Conservation (phyloP, 768 basidiomycete species). For the Amanita brunnescens region DNA sequence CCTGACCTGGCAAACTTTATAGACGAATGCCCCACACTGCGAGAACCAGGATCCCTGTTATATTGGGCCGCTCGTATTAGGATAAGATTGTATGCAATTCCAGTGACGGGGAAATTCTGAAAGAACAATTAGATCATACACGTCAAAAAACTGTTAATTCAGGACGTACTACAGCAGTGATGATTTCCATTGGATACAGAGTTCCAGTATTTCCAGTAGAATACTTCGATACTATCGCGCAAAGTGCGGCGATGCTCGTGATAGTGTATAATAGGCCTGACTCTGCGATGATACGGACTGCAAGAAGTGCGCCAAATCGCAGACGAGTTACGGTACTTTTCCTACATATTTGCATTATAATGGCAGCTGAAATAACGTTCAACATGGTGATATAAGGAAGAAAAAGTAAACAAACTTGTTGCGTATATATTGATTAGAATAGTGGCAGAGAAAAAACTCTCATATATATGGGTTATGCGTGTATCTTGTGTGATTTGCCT, state of each 20-base stretch:
- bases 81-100: constrained; percentile 7
- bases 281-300: not conserved
- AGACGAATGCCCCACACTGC: too few relatives aligned
- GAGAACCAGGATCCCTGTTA: not conserved
- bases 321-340: not conserved
- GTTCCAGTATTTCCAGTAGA: too few relatives aligned
- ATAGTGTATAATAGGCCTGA: constrained; percentile 4
- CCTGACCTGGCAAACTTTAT: too few relatives aligned
- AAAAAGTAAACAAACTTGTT: not conserved
- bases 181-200: not conserved
- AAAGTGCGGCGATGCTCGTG: not conserved
- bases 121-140: not conserved
- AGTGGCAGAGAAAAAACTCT: not conserved
- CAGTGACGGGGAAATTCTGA: not conserved
- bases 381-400: not conserved
- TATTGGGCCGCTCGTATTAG: constrained; percentile 1
- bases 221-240: not conserved
- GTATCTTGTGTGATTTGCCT: not conserved
- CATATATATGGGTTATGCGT: not conserved
- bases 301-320: not conserved
- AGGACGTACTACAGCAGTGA: not conserved
- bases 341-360: constrained; percentile 1
- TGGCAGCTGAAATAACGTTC: not conserved
- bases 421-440: constrained; percentile 1
- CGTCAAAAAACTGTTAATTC: not conserved